Conservation (phyloP, 257 asterid genomes). For the Penstemon barbatus region DNA sequence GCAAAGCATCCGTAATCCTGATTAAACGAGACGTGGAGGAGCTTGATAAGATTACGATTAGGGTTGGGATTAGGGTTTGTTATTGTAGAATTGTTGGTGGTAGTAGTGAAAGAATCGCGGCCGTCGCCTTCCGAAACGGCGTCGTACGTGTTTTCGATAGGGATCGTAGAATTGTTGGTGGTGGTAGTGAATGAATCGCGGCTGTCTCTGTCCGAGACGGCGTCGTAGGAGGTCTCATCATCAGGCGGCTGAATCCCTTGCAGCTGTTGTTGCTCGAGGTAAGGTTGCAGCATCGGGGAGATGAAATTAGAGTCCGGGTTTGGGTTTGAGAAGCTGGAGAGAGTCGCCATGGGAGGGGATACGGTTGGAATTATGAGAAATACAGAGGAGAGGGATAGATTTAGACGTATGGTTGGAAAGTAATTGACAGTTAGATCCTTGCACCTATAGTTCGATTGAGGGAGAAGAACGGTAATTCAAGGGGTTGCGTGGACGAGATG, state of each 20-base stretch:
- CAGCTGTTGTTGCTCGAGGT: conserved; percentile 14
- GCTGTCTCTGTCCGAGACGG: conserved; percentile 14
- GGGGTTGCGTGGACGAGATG: neutral
- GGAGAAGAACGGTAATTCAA: conserved; percentile 17
- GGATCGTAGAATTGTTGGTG: conserved; percentile 2
- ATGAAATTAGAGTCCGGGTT: neutral
- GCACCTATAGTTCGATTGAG: neutral
- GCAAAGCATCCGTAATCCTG: conserved; percentile 90
- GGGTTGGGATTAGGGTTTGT: conserved; percentile 25
- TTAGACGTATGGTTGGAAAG: neutral
- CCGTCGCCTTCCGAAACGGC: conserved; percentile 11
- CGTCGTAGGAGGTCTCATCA: conserved; percentile 12
- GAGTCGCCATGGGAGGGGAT: neutral
- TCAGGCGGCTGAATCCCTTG: conserved; percentile 5
- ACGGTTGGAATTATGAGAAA: neutral
- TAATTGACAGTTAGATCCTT: conserved; percentile 18
- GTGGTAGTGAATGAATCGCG: conserved; percentile 11
- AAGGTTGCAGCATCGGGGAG: neutral
- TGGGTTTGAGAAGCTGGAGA: neutral
- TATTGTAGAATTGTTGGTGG: conserved; percentile 15
- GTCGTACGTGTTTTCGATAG: conserved; percentile 12
- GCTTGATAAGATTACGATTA: conserved; percentile 27
- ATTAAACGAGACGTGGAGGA: conserved; percentile 85
- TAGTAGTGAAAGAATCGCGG: conserved; percentile 12
- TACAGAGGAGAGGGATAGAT: conserved; percentile 13